A percentile compares a stretch with the other conserved stretches of the same genome.
phyloP scores from a whole-genome alignment of 1,284 basidiomycete genomes.

The Ustilago loliicola region DNA sequence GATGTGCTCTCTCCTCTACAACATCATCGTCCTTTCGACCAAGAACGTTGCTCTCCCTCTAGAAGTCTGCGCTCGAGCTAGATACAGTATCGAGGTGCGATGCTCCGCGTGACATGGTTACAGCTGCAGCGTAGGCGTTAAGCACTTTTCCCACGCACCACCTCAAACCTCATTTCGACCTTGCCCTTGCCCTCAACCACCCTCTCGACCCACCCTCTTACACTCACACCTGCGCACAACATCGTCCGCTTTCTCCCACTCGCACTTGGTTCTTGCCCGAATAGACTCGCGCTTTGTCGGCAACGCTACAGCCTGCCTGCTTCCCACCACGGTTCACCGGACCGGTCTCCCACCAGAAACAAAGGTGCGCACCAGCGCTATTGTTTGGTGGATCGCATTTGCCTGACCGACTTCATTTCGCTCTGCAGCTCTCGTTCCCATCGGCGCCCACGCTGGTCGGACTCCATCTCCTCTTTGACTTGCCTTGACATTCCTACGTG shows the following conservation, averaged over 20 bases:
- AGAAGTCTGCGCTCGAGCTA: slow-evolving; percentile 4
- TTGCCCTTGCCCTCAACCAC: slow-evolving; percentile 3
- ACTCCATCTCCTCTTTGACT: neutral
- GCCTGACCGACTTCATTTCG: slow-evolving; percentile 7
- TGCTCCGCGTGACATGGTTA: neutral
- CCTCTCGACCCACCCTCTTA: neutral
- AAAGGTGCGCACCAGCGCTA: neutral
- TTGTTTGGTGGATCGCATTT: neutral
- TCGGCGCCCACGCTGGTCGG: slow-evolving; percentile 8
- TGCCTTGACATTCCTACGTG: neutral
- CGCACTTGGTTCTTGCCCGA: neutral
- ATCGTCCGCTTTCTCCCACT: neutral
- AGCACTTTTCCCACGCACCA: neutral
- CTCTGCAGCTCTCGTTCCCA: neutral
- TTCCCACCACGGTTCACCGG: neutral
- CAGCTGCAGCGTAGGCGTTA: neutral
- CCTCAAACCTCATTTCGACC: slow-evolving; percentile 10
- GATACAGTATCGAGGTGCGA: neutral
- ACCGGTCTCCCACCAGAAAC: slow-evolving; percentile 20
- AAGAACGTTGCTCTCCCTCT: neutral
- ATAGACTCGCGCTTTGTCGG: neutral
- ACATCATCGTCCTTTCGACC: neutral
- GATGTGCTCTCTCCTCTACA: neutral
- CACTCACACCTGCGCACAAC: neutral
- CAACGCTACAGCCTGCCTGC: neutral